Evolutionary conservation across 306 rosid species (phyloP).

Genomic region (Begonia loranthoides): DNA sequence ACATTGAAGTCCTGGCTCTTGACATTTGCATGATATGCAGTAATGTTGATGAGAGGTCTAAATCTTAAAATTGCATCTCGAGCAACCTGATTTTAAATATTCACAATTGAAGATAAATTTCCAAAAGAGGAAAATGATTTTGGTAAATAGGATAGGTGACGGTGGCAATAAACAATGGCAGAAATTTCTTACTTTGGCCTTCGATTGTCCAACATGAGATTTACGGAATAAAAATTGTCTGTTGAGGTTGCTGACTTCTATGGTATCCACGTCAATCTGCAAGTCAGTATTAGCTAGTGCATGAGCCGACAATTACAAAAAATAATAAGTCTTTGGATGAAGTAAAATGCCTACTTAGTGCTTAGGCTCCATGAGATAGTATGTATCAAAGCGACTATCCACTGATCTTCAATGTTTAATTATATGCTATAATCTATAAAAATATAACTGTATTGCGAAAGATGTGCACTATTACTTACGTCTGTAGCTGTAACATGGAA

Average conservation of each 20-base stretch:
- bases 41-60: conserved; percentile 79
- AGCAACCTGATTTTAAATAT: conserved; percentile 55
- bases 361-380: too few species aligned
- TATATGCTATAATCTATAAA: too few species aligned
- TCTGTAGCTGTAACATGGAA: too few species aligned
- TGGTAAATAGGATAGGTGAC: too few species aligned
- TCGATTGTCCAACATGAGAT: conserved; percentile 94
- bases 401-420: too few species aligned
- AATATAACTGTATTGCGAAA: too few species aligned
- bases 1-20: conserved; percentile 72
- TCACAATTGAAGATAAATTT: too few species aligned
- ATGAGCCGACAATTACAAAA: conserved; percentile 1
- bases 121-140: too few species aligned
- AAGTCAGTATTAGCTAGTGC: conserved; percentile 15
- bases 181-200: conserved; percentile 62
- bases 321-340: background rate
- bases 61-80: conserved; percentile 92
- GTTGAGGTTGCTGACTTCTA: conserved; percentile 99
- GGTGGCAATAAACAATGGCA: too few species aligned
- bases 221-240: conserved; percentile 94
- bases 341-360: too few species aligned
- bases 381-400: too few species aligned
- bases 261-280: conserved; percentile 99
- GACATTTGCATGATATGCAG: conserved; percentile 87
- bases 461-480: too few species aligned